phyloP scores from a whole-genome alignment of 2,329 filamentous ascomycete species.

The Fusarium kyushuense region DNA sequence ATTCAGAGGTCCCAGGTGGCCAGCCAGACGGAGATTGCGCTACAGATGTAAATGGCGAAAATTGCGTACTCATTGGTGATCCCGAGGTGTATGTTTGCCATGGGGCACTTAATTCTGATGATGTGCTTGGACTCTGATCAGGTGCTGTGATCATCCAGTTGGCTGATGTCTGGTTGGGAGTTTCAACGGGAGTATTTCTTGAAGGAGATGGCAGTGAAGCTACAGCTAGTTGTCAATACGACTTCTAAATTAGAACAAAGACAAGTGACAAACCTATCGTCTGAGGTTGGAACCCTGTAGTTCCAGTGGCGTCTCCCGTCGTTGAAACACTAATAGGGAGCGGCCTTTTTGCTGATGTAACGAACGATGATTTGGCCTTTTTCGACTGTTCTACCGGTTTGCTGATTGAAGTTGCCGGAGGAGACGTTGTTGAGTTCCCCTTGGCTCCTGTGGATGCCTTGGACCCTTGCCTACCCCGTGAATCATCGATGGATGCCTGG shows the following conservation, averaged over 20 bases:
- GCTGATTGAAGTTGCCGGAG: slow-evolving; percentile 59
- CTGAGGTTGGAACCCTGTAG: slow-evolving; percentile 55
- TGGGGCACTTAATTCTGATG: slow-evolving; percentile 57
- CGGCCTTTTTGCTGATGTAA: slow-evolving; percentile 59
- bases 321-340: slow-evolving; percentile 59
- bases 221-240: slow-evolving; percentile 20
- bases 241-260: slow-evolving; percentile 33
- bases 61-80: slow-evolving; percentile 63
- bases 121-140: slow-evolving; percentile 55
- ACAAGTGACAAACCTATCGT: slow-evolving; percentile 57
- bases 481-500: slow-evolving; percentile 69
- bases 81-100: slow-evolving; percentile 66
- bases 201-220: slow-evolving; percentile 27
- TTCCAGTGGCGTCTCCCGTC: slow-evolving; percentile 55
- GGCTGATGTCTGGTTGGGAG: slow-evolving; percentile 54
- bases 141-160: slow-evolving; percentile 62
- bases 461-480: slow-evolving; percentile 57
- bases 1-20: slow-evolving; percentile 54
- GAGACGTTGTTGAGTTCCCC: slow-evolving; percentile 61
- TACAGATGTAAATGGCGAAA: slow-evolving; percentile 62
- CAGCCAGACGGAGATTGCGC: slow-evolving; percentile 56
- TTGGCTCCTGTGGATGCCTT: slow-evolving; percentile 56
- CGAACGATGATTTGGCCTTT: slow-evolving; percentile 54
- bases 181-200: slow-evolving; percentile 42
- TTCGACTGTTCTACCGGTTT: slow-evolving; percentile 57